Base-by-base conservation (phyloP, 2,329 filamentous ascomycete genomes). In the Septoria petroselini region DNA sequence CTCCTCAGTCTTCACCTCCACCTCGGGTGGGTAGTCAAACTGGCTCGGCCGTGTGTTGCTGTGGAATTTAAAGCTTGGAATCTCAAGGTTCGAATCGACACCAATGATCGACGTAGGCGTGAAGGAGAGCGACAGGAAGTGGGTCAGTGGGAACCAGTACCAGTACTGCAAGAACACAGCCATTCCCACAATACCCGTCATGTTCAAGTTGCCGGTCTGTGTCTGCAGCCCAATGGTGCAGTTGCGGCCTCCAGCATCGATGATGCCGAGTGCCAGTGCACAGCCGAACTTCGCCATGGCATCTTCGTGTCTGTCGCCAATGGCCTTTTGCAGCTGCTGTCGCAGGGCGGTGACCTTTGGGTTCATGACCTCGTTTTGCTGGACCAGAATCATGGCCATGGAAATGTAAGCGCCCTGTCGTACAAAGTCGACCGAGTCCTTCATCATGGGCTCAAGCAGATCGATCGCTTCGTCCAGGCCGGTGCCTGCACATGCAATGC, bases 71-170 rank as follows among this genome's bases (percentile, higher is more conserved):
- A 96, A 91, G 66, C 84, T 85, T 15, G 94, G 90, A 47, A 95
- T 89, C 63, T 96, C 89, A 11, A 98, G 79, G 65, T 96, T 88
- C 65, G 94, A 86, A 67, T 98, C 91, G 19, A 98, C 82, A 53
- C 88, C 91, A 62, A 97, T 96, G 65, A 98, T 87, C 1, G 93
- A 87, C 1, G 94, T 98, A 1, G 93, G 93, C n/a, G 88, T 90
- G 73, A 98, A 97, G 64, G 89, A 91, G 54, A 98, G 78, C 0
- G 91, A 94, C 50, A 98, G 71, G 82, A 98, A 98, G 72, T 98
- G 93, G 23, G 93, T 95, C 64, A 97, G 86, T 53, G 93, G 93
- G 81, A 98, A 98, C 93, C 93, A 98, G 76, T 98, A 98, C 93
- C 93, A 98, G 76, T 98, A 98, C 70, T 98, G 93, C 7, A 91